A percentile compares a stretch with the other conserved stretches of the same genome.
Evolutionary conservation across 768 basidiomycete species (phyloP).

Genomic region (Psilocybe cubensis): DNA sequence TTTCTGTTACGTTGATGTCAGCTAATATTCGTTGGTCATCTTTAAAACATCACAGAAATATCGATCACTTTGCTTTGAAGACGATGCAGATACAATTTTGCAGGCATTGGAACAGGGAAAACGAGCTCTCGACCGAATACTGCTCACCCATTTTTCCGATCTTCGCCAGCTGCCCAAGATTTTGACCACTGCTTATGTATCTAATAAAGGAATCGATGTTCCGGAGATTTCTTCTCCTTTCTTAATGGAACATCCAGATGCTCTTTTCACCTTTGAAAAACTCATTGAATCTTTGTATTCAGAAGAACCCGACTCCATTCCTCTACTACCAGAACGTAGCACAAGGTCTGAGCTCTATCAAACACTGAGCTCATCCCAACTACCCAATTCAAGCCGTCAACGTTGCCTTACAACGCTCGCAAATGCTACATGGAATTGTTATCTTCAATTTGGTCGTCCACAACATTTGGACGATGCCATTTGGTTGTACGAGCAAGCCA

Average conservation of each 20-base stretch:
- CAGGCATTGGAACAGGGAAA: not conserved
- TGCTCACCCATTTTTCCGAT: not conserved
- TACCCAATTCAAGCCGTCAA: not conserved
- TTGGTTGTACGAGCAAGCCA: constrained; percentile 6
- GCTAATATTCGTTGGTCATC: not conserved
- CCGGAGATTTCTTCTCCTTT: not conserved
- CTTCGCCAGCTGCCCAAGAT: not conserved
- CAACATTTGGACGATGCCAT: constrained; percentile 10
- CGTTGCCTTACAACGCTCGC: constrained; percentile 3
- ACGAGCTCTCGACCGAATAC: not conserved
- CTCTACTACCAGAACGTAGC: not conserved
- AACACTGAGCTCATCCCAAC: not conserved
- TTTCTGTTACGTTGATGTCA: not conserved
- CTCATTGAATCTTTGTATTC: not conserved
- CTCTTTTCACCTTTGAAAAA: constrained; percentile 4
- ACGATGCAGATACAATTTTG: not conserved
- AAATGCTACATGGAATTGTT: constrained; percentile 6
- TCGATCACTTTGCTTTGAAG: not conserved
- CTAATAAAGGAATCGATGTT: not conserved
- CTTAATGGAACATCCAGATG: constrained; percentile 7
- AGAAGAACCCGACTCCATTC: not conserved
- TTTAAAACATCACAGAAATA: not conserved
- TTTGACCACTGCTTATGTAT: too few relatives aligned
- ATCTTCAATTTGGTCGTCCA: not conserved
- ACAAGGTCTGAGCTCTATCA: not conserved